A percentile compares a stretch with the other conserved stretches of the same genome.
Conservation (phyloP, 1,284 basidiomycete species). For the Ustilago curta region DNA sequence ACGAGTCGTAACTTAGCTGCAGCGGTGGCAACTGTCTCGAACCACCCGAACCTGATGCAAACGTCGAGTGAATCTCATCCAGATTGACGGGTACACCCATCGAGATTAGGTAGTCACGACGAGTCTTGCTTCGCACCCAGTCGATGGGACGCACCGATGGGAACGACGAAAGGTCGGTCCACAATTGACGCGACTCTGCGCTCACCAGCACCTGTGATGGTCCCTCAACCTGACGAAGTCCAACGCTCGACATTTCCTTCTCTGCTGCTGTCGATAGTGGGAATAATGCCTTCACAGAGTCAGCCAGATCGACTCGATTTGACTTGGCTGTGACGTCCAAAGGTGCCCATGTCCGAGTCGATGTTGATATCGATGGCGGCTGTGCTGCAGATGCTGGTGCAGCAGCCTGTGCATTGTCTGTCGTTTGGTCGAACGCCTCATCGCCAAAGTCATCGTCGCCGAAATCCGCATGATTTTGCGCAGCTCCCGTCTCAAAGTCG, state of each 20-base stretch:
- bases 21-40: constrained; percentile 53
- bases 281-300: constrained; percentile 22
- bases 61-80: constrained; percentile 60
- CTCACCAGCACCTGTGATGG: constrained; percentile 55
- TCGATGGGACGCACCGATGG: constrained; percentile 57
- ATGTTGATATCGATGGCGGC: background rate
- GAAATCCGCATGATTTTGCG: constrained; percentile 24
- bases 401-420: background rate
- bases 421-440: constrained; percentile 19
- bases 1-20: constrained; percentile 53
- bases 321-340: constrained; percentile 35
- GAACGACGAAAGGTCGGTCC: constrained; percentile 30
- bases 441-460: constrained; percentile 33
- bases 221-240: constrained; percentile 56
- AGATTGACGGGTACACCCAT: constrained; percentile 67
- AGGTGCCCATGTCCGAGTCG: constrained; percentile 26
- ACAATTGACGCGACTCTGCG: constrained; percentile 38
- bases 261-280: constrained; percentile 40
- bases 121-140: constrained; percentile 62
- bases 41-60: constrained; percentile 24
- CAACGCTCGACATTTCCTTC: constrained; percentile 22
- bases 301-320: constrained; percentile 22
- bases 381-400: constrained; percentile 1
- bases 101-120: constrained; percentile 63
- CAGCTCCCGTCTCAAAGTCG: constrained; percentile 45